These are phyloP conservation scores for Diaporthe helianthi DNA, from an alignment of 2,329 filamentous ascomycete species.

Conservation along the genomic window DNA sequence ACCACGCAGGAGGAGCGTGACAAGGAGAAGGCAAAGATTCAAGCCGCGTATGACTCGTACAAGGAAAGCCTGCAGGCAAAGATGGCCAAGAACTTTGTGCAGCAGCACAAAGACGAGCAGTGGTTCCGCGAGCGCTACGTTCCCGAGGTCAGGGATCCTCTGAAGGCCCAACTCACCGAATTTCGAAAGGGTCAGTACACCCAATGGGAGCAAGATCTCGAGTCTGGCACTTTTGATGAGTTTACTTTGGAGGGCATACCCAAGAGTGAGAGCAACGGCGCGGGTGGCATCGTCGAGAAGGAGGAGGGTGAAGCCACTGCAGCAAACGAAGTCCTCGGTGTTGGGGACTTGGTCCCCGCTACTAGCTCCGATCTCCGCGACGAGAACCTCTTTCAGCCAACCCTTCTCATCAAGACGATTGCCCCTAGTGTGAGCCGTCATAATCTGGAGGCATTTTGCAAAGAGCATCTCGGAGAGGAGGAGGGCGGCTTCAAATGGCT, in stretches of 20 bases:
- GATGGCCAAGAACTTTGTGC: constrained; percentile 90
- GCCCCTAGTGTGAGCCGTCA: constrained; percentile 93
- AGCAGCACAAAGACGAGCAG: constrained; percentile 91
- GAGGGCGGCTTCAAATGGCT: constrained; percentile 95
- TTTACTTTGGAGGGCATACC: constrained; percentile 94
- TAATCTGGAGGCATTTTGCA: constrained; percentile 93
- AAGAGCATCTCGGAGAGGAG: constrained; percentile 88
- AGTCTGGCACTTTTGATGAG: constrained; percentile 87
- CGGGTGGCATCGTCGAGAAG: constrained; percentile 85
- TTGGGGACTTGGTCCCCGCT: constrained; percentile 86
- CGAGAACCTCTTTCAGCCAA: constrained; percentile 86
- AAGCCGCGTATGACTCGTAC: constrained; percentile 71
- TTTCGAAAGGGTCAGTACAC: constrained; percentile 80
- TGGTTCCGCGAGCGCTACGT: constrained; percentile 98
- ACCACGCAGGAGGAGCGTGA: constrained; percentile 77
- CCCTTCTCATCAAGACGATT: constrained; percentile 96
- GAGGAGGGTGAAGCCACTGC: constrained; percentile 95
- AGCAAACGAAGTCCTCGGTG: constrained; percentile 89
- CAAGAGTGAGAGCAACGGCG: constrained; percentile 89
- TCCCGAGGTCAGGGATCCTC: constrained; percentile 76
- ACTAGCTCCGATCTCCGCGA: constrained; percentile 87
- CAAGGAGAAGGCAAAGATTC: constrained; percentile 80
- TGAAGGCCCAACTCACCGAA: constrained; percentile 78
- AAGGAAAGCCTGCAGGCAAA: constrained; percentile 74
- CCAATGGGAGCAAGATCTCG: constrained; percentile 89